Evolutionary conservation across 208 protist genomes (phyloP), one percentile per base, ranked within the genome.

Genomic region (Herpetomonas samuelpessoai): DNA sequence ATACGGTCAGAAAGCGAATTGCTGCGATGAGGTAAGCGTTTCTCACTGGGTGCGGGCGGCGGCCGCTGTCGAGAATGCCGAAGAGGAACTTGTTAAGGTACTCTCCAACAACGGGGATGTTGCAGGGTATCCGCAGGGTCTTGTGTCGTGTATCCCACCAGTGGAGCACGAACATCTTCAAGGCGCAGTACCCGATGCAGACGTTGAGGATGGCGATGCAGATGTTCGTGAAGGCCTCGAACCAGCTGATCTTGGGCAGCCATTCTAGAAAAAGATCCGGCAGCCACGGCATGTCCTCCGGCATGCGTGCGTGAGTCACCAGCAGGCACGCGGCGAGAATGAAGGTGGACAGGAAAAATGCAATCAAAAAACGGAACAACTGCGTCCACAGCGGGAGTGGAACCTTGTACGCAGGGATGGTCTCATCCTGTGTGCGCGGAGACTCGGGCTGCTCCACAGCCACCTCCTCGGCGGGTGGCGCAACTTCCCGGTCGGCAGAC

Each of bases 241-340:
- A 10, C 49, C 28, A 64, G 0, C 29, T 24, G 51, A 90, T 50
- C 41, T 83, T 79, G 21, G 80, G 74, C 27, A 92, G 65, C 44
- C 76, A 44, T 38, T 96, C 83, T 31, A 93, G 76, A 21, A 81
- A 49, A 25, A 93, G 57, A 48, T 96, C 89, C 12, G 86, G 85
- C 30, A 96, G 75, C 19, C 78, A 83, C 3, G 48, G 66, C 49
- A 82, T 75, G 18, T 71, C 19, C 38, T 74, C 67, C 6, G 89
- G 89, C 89, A 96, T 96, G 0, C 86, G 82, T 39, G 18, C 71
- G 61, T 93, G 81, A 0, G 89, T 88, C 18, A 96, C 52, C 10
- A 88, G 21, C 19, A 96, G 62, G 14, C 82, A 81, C 1, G 38
- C 71, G 2, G 81, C 79, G 3, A 93, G 66, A 24, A 91, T 61